Percentiles rank a stretch among this genome's conserved stretches.
Conservation (phyloP, 495 filamentous ascomycete genomes). For the Penicillium odoratum region DNA sequence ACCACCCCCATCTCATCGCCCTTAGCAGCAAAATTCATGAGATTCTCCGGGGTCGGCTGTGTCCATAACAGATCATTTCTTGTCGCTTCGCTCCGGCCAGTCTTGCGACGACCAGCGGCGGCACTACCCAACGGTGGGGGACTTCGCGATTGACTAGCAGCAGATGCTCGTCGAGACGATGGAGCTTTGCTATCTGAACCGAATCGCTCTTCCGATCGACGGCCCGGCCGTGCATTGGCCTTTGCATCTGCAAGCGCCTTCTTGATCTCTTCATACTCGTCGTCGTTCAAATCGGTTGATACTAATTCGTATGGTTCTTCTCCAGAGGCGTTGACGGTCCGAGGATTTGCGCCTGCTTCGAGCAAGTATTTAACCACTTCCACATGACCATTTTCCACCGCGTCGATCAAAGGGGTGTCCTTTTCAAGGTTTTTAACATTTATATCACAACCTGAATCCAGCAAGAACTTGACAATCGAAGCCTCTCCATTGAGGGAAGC, state of each 20-base stretch:
- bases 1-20: conserved; percentile 80
- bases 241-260: conserved; percentile 49
- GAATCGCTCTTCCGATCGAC: conserved; percentile 63
- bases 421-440: conserved; percentile 79
- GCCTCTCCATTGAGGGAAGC: conserved; percentile 80
- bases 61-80: conserved; percentile 63
- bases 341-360: conserved; percentile 83
- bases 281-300: conserved; percentile 65
- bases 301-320: conserved; percentile 85
- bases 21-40: conserved; percentile 76
- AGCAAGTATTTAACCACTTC: conserved; percentile 87
- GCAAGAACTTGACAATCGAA: conserved; percentile 69
- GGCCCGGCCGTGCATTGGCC: conserved; percentile 45
- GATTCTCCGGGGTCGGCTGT: conserved; percentile 63
- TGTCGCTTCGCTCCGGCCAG: conserved; percentile 58
- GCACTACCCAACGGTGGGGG: conserved; percentile 40
- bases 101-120: conserved; percentile 48
- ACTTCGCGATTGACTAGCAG: conserved; percentile 52
- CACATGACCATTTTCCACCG: conserved; percentile 89
- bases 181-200: conserved; percentile 54
- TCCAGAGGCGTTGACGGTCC: conserved; percentile 80
- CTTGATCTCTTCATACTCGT: conserved; percentile 62
- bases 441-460: conserved; percentile 78
- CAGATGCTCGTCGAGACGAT: conserved; percentile 65
- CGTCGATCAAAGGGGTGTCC: conserved; percentile 93